A percentile compares a stretch with the other conserved stretches of the same genome.
Evolutionary conservation across 257 asterid species (phyloP).

Genomic region (Solanum bukasovii): DNA sequence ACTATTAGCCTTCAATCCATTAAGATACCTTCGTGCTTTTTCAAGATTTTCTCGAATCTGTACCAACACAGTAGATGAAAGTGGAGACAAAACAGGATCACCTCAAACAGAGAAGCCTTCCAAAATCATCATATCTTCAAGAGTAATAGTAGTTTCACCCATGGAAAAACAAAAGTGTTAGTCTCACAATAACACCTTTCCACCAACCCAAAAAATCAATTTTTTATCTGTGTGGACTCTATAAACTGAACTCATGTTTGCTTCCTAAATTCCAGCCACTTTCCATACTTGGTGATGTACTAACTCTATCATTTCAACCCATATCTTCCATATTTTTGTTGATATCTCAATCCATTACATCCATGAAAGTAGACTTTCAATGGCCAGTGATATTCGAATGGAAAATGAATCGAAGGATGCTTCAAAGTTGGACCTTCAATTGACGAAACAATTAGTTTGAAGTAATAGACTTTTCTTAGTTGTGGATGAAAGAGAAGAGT

Average conservation of each 20-base stretch:
- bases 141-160: not conserved
- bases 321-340: not conserved
- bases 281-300: not conserved
- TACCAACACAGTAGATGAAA: too few relatives aligned
- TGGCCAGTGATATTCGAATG: not conserved
- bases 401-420: not conserved
- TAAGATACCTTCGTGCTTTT: not conserved
- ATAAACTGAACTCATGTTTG: not conserved
- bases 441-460: not conserved
- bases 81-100: not conserved
- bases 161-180: not conserved
- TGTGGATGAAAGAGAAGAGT: not conserved
- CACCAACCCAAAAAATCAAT: not conserved
- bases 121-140: not conserved
- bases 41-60: not conserved
- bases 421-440: not conserved
- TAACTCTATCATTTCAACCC: not conserved
- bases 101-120: not conserved
- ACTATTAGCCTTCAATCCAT: not conserved
- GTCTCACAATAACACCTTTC: not conserved
- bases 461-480: too few relatives aligned
- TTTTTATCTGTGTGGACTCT: not conserved
- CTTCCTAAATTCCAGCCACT: not conserved
- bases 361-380: not conserved
- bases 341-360: not conserved